These are phyloP conservation scores for Fusarium coicis DNA, from an alignment of 2,329 filamentous ascomycete genomes.

Conservation along the genomic window DNA sequence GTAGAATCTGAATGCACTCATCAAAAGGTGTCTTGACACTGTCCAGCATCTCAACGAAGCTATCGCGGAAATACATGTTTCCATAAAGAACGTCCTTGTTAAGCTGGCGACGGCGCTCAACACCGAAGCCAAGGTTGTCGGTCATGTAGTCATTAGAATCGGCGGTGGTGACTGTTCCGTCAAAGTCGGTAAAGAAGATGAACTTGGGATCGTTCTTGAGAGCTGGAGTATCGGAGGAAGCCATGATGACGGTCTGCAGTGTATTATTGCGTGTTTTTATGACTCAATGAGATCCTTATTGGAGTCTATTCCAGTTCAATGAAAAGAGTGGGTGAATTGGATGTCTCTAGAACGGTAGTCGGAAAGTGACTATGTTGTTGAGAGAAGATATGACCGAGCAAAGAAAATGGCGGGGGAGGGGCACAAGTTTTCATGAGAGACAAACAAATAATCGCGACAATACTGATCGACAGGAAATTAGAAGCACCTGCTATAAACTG, in stretches of 20 bases:
- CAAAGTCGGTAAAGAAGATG: constrained; percentile 99
- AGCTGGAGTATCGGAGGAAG: constrained; percentile 63
- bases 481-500: constrained; percentile 24
- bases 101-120: constrained; percentile 73
- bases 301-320: not conserved
- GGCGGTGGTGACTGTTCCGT: constrained; percentile 88
- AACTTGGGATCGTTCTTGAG: constrained; percentile 79
- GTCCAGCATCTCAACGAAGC: constrained; percentile 92
- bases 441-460: constrained; percentile 21
- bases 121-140: constrained; percentile 89
- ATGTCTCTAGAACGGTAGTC: not conserved
- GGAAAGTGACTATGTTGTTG: constrained; percentile 7
- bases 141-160: constrained; percentile 80
- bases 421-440: constrained; percentile 39
- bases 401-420: constrained; percentile 44
- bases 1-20: constrained; percentile 81
- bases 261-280: not conserved
- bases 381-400: constrained; percentile 31
- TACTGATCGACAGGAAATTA: constrained; percentile 28
- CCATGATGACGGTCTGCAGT: constrained; percentile 50
- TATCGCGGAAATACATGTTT: constrained; percentile 80
- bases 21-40: constrained; percentile 83
- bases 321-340: not conserved
- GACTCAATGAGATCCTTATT: not conserved
- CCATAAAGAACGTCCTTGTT: constrained; percentile 82